Evolutionary conservation across 306 rosid genomes (phyloP).

Genomic region (Trichosanthes cucumerina): DNA sequence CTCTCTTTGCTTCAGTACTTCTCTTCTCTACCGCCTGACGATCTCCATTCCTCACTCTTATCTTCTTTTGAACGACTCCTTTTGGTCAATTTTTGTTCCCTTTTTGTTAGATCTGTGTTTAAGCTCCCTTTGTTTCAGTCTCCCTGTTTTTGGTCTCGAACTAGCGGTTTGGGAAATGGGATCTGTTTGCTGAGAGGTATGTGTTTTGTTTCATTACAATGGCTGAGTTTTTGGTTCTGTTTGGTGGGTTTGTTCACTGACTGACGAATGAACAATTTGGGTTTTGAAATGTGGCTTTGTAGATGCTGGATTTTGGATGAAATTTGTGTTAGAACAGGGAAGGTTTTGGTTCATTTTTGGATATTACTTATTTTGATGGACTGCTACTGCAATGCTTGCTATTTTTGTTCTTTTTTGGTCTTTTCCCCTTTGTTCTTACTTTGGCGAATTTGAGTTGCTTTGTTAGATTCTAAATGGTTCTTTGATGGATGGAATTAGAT

Average conservation of each 20-base stretch:
- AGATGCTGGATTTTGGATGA: conserved; percentile 11
- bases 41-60: background rate
- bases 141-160: background rate
- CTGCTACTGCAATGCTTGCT: conserved; percentile 3
- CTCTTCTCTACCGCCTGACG: background rate
- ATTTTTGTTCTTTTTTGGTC: background rate
- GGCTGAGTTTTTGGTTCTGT: background rate
- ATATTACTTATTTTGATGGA: background rate
- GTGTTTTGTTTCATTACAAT: background rate
- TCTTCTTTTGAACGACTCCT: background rate
- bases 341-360: background rate
- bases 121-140: background rate
- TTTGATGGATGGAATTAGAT: background rate
- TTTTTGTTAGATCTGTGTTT: background rate
- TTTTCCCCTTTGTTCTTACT: background rate
- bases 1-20: background rate
- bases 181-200: conserved; percentile 12
- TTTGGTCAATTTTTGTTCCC: background rate
- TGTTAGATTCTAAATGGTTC: background rate
- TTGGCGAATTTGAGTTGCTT: background rate
- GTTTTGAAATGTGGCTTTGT: conserved; percentile 22
- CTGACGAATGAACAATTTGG: conserved; percentile 2
- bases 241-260: background rate
- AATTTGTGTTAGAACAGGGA: background rate
- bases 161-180: background rate